Evolutionary conservation across 208 protist species (phyloP).

Genomic region (Angomonas desouzai): DNA sequence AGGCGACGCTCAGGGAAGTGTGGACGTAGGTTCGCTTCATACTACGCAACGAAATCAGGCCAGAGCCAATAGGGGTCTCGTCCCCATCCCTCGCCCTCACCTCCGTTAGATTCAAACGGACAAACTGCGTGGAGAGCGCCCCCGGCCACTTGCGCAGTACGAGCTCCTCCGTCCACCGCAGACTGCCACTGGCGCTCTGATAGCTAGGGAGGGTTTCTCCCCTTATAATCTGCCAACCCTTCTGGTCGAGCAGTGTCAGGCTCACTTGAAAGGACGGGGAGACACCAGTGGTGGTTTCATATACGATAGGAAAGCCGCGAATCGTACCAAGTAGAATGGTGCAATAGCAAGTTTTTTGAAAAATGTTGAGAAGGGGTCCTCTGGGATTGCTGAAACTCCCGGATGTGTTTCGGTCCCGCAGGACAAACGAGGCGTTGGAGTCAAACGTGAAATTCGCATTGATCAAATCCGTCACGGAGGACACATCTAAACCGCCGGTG

Average conservation of each 20-base stretch:
- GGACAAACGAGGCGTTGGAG: slow-evolving; percentile 57
- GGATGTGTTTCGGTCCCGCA: slow-evolving; percentile 26
- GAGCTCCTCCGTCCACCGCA: slow-evolving; percentile 80
- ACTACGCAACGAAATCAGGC: slow-evolving; percentile 69
- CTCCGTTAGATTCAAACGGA: slow-evolving; percentile 86
- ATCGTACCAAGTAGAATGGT: slow-evolving; percentile 76
- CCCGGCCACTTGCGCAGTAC: slow-evolving; percentile 85
- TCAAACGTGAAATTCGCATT: slow-evolving; percentile 29
- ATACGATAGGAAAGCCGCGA: slow-evolving; percentile 84
- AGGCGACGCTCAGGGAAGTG: slow-evolving; percentile 70
- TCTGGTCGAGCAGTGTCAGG: slow-evolving; percentile 78
- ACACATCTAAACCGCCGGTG: not conserved
- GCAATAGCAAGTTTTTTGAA: slow-evolving; percentile 80
- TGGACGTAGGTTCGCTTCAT: slow-evolving; percentile 57
- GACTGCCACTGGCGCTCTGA: slow-evolving; percentile 79
- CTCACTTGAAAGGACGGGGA: slow-evolving; percentile 84
- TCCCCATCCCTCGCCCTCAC: slow-evolving; percentile 77
- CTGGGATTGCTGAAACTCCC: slow-evolving; percentile 29
- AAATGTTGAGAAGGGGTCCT: slow-evolving; percentile 68
- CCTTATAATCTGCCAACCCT: slow-evolving; percentile 74
- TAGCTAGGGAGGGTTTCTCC: slow-evolving; percentile 83
- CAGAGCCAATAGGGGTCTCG: slow-evolving; percentile 81
- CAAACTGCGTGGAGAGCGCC: slow-evolving; percentile 70
- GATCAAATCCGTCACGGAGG: slow-evolving; percentile 3
- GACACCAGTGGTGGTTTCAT: slow-evolving; percentile 61